Evolutionary conservation across 2,329 filamentous ascomycete species (phyloP).

Genomic region (Penicillium sp.): DNA sequence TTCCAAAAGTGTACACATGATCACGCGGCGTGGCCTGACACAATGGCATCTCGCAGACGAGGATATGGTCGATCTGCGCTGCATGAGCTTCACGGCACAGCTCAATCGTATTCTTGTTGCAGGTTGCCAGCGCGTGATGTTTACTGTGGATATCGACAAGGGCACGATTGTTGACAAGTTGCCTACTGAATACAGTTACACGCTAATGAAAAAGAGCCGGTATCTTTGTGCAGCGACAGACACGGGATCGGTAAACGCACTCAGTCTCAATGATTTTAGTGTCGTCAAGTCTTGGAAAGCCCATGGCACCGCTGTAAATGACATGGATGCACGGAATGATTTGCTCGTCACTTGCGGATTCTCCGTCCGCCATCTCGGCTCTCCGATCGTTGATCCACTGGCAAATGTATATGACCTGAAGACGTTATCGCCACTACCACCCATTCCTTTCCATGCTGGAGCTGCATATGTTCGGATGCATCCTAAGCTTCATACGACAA

Average conservation of each 20-base stretch:
- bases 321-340: conserved; percentile 96
- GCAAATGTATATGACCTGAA: conserved; percentile 96
- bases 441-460: conserved; percentile 87
- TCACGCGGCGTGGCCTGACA: conserved; percentile 74
- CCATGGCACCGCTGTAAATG: conserved; percentile 82
- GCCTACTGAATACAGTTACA: conserved; percentile 73
- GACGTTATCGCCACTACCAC: conserved; percentile 79
- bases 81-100: conserved; percentile 93
- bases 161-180: conserved; percentile 71
- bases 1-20: conserved; percentile 80
- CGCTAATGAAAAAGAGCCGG: conserved; percentile 81
- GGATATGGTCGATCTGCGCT: conserved; percentile 81
- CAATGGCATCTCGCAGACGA: conserved; percentile 82
- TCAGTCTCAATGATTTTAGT: conserved; percentile 74
- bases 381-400: conserved; percentile 83
- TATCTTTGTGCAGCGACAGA: conserved; percentile 91
- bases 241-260: conserved; percentile 76
- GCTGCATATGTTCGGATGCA: conserved; percentile 96
- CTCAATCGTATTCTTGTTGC: conserved; percentile 82
- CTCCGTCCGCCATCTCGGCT: conserved; percentile 74
- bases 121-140: conserved; percentile 82
- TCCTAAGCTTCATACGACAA: conserved; percentile 90
- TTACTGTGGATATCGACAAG: conserved; percentile 70
- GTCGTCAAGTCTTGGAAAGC: conserved; percentile 87
- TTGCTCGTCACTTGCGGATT: conserved; percentile 94